Conservation (phyloP, 1,284 basidiomycete species). For the Trametes hirsuta region DNA sequence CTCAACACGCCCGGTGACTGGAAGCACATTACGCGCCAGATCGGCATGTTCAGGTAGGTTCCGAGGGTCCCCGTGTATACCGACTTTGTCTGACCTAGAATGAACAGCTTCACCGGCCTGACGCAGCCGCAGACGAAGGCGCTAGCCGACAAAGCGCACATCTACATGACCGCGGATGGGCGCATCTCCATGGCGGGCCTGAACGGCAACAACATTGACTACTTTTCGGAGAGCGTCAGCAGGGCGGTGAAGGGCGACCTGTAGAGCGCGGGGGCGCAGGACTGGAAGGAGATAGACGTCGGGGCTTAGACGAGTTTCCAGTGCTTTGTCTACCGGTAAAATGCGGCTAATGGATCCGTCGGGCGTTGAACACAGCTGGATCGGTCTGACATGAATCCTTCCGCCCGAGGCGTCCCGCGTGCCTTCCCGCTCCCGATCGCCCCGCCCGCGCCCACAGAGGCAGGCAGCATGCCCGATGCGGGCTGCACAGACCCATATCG, state of each 20-base stretch:
- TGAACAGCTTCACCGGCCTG: conserved; percentile 82
- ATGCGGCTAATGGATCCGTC: conserved; percentile 14
- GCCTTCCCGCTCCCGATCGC: not conserved
- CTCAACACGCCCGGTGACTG: conserved; percentile 93
- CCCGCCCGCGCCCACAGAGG: not conserved
- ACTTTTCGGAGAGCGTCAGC: conserved; percentile 87
- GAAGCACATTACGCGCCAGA: conserved; percentile 96
- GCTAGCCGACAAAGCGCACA: conserved; percentile 90
- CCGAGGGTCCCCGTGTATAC: not conserved
- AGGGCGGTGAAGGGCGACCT: conserved; percentile 82
- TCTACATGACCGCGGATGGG: conserved; percentile 92
- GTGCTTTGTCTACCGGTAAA: conserved; percentile 15
- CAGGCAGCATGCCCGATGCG: conserved; percentile 7
- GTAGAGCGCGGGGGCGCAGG: conserved; percentile 33
- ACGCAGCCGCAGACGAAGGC: conserved; percentile 83
- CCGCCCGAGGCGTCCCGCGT: conserved; percentile 4
- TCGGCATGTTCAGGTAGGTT: conserved; percentile 88
- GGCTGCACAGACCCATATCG: conserved; percentile 11
- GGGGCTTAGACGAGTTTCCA: conserved; percentile 8
- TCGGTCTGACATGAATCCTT: conserved; percentile 8
- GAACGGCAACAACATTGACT: conserved; percentile 88
- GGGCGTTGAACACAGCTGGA: not conserved
- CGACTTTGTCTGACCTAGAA: conserved; percentile 1
- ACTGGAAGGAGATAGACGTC: conserved; percentile 7
- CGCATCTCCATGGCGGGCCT: conserved; percentile 97